These are phyloP conservation scores for Penicillium pancosmium DNA, from an alignment of 495 filamentous ascomycete species.

Conservation along the genomic window DNA sequence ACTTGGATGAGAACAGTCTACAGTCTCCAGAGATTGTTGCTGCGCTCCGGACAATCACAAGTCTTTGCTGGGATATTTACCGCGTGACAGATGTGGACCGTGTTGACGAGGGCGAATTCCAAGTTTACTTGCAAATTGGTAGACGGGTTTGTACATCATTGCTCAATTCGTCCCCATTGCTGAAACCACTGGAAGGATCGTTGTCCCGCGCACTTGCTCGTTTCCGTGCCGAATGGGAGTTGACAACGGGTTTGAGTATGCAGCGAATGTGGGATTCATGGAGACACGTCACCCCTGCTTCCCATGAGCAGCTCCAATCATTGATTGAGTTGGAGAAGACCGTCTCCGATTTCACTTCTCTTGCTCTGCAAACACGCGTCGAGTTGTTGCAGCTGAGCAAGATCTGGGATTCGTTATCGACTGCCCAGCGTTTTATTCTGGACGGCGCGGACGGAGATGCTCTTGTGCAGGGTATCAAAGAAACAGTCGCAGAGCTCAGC, in stretches of 20 bases:
- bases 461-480: conserved; percentile 51
- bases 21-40: conserved; percentile 30
- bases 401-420: conserved; percentile 47
- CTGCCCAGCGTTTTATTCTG: conserved; percentile 42
- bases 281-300: conserved; percentile 63
- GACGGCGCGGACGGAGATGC: conserved; percentile 41
- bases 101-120: conserved; percentile 58
- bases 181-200: conserved; percentile 36
- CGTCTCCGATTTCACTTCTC: conserved; percentile 71
- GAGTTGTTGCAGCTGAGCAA: conserved; percentile 41
- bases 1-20: conserved; percentile 31
- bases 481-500: conserved; percentile 60
- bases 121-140: conserved; percentile 55
- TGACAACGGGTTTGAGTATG: conserved; percentile 81
- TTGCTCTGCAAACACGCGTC: conserved; percentile 48
- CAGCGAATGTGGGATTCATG: conserved; percentile 77
- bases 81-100: conserved; percentile 42
- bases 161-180: conserved; percentile 23
- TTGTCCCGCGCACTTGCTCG: conserved; percentile 44
- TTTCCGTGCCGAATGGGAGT: conserved; percentile 56
- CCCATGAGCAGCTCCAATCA: conserved; percentile 51
- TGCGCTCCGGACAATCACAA: conserved; percentile 48
- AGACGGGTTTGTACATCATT: conserved; percentile 37
- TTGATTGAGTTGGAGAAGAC: conserved; percentile 65
- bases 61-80: conserved; percentile 62